Evolutionary conservation across 2,329 filamentous ascomycete species (phyloP), one percentile per base, ranked within the genome.

Genomic region (Chrysoporthe deuterocubensis): DNA sequence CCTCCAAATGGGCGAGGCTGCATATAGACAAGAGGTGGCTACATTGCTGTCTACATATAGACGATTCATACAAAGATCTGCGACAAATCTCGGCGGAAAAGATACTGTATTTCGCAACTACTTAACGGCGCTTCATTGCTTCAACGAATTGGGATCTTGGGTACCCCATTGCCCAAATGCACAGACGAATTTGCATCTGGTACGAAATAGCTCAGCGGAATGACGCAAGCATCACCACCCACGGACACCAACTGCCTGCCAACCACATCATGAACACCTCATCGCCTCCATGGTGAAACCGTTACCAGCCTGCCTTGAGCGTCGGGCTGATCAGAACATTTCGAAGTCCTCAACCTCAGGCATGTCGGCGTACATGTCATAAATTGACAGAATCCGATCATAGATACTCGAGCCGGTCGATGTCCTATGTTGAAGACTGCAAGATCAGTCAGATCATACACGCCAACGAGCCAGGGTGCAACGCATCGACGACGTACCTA

Each of bases 351-450:
- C 44, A 26, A 61, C 52, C 6, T 60, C 57, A 14, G 60, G 46
- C 42, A 43, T 37, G 56, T 70, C 65, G 44, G 58, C 61, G 48
- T 70, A 70, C 34, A 62, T 40, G 56, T 68, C 65, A 57, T 68
- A 70, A 42, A 70, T 70, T 8, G 66, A 70, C 16, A 48, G 48
- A 8, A 70, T 65, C 13, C 59, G 59, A n/a, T 68, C 62, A 52
- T 70, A 70, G 14, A 64, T 48, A 44, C 58, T 46, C 9, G 62
- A 54, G 32, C 18, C 43, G 4, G 52, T 37, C 18, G 65, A 61
- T 5, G 65, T 34, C 52, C 44, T 58, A 7, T n/a, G 46, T 18
- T 40, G 16, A 34, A 26, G 14, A 7, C n/a, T 40, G 18, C 13
- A 7, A 11, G 26, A 34, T 8, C n/a, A 16, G 16, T 63, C 59